phyloP scores from a whole-genome alignment of 164 flowering plant genomes.

The Tinospora cordifolia region DNA sequence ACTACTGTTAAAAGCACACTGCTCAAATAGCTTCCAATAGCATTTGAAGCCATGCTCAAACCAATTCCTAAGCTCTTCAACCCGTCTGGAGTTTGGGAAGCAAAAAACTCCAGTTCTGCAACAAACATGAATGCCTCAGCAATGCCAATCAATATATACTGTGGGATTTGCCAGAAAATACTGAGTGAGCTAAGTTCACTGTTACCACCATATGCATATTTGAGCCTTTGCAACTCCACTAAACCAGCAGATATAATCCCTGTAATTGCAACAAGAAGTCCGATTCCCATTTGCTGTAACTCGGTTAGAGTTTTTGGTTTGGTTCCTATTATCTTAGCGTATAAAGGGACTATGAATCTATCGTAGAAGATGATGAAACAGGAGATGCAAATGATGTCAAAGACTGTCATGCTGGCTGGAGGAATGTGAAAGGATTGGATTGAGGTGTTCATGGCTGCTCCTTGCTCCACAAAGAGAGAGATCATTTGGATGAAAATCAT shows the following conservation, averaged over 20 bases:
- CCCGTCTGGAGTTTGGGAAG: constrained; percentile 34
- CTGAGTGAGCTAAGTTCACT: constrained; percentile 28
- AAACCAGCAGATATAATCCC: constrained; percentile 34
- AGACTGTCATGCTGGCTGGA: constrained; percentile 50
- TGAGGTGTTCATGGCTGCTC: constrained; percentile 35
- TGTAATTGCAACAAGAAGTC: constrained; percentile 25
- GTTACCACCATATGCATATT: neutral
- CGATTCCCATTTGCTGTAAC: constrained; percentile 41
- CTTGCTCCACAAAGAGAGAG: constrained; percentile 48
- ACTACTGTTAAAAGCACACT: constrained; percentile 32
- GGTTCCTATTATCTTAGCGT: constrained; percentile 11
- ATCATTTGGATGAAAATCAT: constrained; percentile 38
- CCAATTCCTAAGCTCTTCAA: constrained; percentile 41
- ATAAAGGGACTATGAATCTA: constrained; percentile 22
- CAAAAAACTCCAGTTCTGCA: constrained; percentile 37
- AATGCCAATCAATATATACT: constrained; percentile 35
- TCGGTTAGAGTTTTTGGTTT: constrained; percentile 23
- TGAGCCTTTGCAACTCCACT: constrained; percentile 27
- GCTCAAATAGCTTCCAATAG: constrained; percentile 34
- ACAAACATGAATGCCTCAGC: constrained; percentile 42
- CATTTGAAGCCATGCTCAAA: constrained; percentile 29
- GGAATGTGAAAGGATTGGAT: constrained; percentile 36
- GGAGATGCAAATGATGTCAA: constrained; percentile 38
- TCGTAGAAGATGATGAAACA: constrained; percentile 30
- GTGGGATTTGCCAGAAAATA: constrained; percentile 42